These are phyloP conservation scores for Sphaerobolus stellatus DNA, from an alignment of 1,284 basidiomycete genomes.

Conservation along the genomic window DNA sequence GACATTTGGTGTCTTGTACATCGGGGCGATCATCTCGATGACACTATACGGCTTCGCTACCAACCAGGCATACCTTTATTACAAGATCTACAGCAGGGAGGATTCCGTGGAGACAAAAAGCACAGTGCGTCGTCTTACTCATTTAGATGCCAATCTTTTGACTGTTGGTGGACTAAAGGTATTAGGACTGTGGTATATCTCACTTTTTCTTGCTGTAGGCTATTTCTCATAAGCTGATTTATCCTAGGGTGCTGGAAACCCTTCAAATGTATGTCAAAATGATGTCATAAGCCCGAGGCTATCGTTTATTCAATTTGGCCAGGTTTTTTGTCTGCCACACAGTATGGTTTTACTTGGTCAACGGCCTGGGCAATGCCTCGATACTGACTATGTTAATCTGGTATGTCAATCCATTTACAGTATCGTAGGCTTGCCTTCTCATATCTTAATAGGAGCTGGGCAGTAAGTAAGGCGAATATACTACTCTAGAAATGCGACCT, in stretches of 20 bases:
- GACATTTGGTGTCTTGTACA: not conserved
- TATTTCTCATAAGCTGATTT: not conserved
- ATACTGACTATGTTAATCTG: not conserved
- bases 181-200: constrained; percentile 1
- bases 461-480: not conserved
- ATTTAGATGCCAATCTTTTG: not conserved
- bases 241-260: not conserved
- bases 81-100: not conserved
- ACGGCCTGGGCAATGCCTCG: not conserved
- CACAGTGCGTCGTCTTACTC: not conserved
- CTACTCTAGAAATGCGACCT: not conserved
- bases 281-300: not conserved
- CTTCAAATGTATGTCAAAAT: not conserved
- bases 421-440: not conserved
- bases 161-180: not conserved
- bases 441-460: not conserved
- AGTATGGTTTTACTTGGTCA: constrained; percentile 2
- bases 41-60: constrained; percentile 2
- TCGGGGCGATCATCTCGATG: not conserved
- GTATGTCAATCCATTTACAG: not conserved
- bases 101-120: not conserved
- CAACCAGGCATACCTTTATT: constrained; percentile 3
- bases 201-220: not conserved
- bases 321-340: not conserved
- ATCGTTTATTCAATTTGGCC: not conserved